phyloP scores from a whole-genome alignment of 1,284 basidiomycete genomes.

The Sphaerobolus stellatus region DNA sequence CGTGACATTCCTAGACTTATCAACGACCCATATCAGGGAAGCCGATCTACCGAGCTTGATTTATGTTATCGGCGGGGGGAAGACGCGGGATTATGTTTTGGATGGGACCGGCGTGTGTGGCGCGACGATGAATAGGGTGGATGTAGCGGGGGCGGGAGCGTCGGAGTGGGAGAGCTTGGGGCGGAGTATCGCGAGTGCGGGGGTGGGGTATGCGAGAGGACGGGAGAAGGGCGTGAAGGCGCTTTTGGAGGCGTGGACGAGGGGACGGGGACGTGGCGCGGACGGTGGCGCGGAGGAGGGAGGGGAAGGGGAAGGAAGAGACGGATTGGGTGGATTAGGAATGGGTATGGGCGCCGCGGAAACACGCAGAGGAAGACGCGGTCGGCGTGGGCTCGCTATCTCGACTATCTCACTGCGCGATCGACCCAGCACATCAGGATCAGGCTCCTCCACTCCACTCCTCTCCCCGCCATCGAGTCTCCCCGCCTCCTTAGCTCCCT shows the following conservation, averaged over 20 bases:
- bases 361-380: slow-evolving; percentile 32
- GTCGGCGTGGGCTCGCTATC: slow-evolving; percentile 53
- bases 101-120: slow-evolving; percentile 28
- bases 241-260: slow-evolving; percentile 42
- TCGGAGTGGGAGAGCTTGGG: slow-evolving; percentile 58
- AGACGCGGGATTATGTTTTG: slow-evolving; percentile 44
- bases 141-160: slow-evolving; percentile 24
- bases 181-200: slow-evolving; percentile 52
- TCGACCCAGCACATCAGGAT: not conserved
- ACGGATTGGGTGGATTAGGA: slow-evolving; percentile 46
- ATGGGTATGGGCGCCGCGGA: slow-evolving; percentile 1
- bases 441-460: too few species aligned
- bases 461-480: too few species aligned
- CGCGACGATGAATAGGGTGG: too few species aligned
- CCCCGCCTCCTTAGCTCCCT: slow-evolving; percentile 1
- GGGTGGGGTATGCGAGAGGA: slow-evolving; percentile 51
- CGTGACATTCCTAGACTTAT: slow-evolving; percentile 57
- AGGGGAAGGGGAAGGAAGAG: slow-evolving; percentile 15
- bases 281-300: not conserved
- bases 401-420: slow-evolving; percentile 55
- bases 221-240: slow-evolving; percentile 56
- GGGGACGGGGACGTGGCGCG: slow-evolving; percentile 13
- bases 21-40: slow-evolving; percentile 51
- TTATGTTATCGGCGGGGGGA: slow-evolving; percentile 41
- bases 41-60: slow-evolving; percentile 51